Conservation (phyloP, 2,329 filamentous ascomycete genomes). For the Aspergillus texensis region DNA sequence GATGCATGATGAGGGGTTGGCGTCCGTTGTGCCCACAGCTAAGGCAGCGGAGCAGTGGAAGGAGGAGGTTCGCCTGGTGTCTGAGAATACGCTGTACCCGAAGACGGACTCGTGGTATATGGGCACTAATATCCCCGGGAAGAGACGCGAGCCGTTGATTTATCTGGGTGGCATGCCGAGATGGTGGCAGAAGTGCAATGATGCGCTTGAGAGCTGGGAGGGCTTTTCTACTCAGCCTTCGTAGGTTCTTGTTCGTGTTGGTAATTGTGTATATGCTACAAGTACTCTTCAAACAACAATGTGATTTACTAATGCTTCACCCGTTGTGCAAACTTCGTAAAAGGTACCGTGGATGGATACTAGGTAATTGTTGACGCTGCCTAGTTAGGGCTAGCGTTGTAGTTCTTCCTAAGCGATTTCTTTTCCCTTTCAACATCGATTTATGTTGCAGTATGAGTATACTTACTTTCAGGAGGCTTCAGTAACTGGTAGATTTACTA, state of each 20-base stretch:
- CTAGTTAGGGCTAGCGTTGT: no score
- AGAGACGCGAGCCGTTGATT: conserved; percentile 16
- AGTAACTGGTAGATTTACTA: no score
- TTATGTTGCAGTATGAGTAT: no score
- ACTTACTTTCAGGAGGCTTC: no score
- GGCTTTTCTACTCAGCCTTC: background rate
- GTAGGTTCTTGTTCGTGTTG: background rate
- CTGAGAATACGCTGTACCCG: conserved; percentile 18
- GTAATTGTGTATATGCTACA: background rate
- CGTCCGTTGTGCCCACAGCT: conserved; percentile 13
- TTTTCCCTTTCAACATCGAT: no score
- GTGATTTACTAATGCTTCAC: background rate
- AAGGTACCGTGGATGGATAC: no score
- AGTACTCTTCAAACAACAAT: background rate
- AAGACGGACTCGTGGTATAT: conserved; percentile 30
- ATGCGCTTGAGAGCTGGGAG: conserved; percentile 3
- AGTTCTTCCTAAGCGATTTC: no score
- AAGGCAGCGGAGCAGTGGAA: conserved; percentile 20
- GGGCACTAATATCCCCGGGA: conserved; percentile 28
- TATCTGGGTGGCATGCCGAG: conserved; percentile 12
- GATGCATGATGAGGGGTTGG: conserved; percentile 16
- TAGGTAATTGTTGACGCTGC: no score
- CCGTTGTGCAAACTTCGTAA: no score
- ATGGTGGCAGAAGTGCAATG: conserved; percentile 3
- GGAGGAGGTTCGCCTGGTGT: conserved; percentile 15